Base-by-base conservation (phyloP, 345 rosid species). In the Psidium friedrichsthalianum region DNA sequence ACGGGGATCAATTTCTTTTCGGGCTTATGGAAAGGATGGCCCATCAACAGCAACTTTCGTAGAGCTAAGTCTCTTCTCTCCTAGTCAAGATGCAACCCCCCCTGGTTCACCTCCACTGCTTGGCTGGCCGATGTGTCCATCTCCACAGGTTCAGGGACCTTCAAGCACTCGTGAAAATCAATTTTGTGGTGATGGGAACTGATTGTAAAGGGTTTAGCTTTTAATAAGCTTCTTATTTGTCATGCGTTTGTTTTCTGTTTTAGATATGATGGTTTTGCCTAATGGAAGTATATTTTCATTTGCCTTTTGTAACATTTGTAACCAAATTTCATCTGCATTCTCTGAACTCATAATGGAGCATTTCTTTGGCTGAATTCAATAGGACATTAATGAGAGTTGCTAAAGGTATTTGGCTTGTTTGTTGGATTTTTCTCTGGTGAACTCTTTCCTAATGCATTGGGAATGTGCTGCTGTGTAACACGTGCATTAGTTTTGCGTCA, bases 131-230 rank as follows among this genome's bases (percentile, higher is more conserved):
- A 92, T 93, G 94, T 90, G 87, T 18, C 86, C 91, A 9, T 88
- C 85, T 8, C 55, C 69, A 74, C 92, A 86, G 83, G 87, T 74
- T 84, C 58, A 74, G 57, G 93, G 86, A 88, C 90, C 87, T 84
- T 61, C 51, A 87, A 87, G 84, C 56, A 87, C 87, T 85, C 61
- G 74, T 86, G 92, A 87, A 90, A 91, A 90, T 87, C 95, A 93
- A 93, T 95, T 95, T 94, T 95, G 96, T 93, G 98, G 88, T 88
- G 91, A 81, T 85, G 89, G 64, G 86, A 86, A 92, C 94, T 92
- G 94, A 92, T 92, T 94, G 95, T 94, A 94, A 93, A 94, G 94
- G 90, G 90, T 85, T 87, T 93, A 93, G 94, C 87, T 82, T 89
- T 87, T 84, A 91, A 91, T 91, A 91, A 94, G 90, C 89, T 90